Evolutionary conservation across 225 moss, liverwort and hornwort genomes (phyloP).

Genomic region (Thuidium tamariscinum): DNA sequence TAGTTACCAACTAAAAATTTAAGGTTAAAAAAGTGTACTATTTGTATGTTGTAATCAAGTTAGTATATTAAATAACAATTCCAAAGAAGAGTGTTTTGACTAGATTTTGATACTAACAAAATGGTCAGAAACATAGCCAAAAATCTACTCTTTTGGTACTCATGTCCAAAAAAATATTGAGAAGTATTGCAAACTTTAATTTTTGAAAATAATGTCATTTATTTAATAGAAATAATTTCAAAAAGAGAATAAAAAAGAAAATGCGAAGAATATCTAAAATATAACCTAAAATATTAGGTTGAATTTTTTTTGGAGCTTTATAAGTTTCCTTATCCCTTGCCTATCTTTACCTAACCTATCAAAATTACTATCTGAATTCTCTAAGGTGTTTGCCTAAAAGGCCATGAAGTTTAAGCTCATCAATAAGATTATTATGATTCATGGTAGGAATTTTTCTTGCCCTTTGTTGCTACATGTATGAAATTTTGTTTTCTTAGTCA

Average conservation of each 20-base stretch:
- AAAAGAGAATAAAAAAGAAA: not conserved
- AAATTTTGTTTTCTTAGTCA: not conserved
- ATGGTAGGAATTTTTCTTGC: not conserved
- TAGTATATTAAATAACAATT: not conserved
- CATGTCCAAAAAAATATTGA: not conserved
- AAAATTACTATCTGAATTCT: no score
- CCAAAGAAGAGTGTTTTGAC: no score
- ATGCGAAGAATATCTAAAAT: no score
- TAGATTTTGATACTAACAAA: not conserved
- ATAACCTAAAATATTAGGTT: not conserved
- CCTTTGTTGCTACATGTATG: not conserved
- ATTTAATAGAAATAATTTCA: not conserved
- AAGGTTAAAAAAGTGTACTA: no score
- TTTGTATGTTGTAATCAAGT: no score
- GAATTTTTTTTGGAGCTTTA: not conserved
- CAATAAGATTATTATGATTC: not conserved
- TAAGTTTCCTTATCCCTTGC: fast-evolving
- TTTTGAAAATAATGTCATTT: not conserved
- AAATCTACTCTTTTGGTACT: no score
- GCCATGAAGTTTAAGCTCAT: not conserved
- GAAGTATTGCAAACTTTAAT: not conserved
- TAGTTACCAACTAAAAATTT: no score
- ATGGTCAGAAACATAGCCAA: fast-evolving
- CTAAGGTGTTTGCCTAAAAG: no score
- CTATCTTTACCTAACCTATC: fast-evolving